These are phyloP conservation scores for Glomus cerebriforme DNA, from an alignment of 192 early-diverging fungal species.

Conservation along the genomic window DNA sequence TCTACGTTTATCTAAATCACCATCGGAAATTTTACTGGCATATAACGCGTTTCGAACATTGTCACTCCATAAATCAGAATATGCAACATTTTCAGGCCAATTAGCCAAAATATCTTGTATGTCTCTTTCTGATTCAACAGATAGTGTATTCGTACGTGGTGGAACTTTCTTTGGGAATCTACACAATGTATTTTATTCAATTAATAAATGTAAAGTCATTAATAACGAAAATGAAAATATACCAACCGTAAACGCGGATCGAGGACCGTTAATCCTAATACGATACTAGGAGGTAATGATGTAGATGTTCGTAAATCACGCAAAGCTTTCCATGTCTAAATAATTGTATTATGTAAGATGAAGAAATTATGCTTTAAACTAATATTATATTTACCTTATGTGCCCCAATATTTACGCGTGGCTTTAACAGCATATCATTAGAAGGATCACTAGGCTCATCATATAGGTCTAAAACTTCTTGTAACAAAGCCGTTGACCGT, in stretches of 20 bases:
- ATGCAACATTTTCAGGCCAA: constrained; percentile 61
- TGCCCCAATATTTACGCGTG: constrained; percentile 32
- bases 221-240: not conserved
- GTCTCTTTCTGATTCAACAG: constrained; percentile 33
- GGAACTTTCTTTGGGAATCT: constrained; percentile 61
- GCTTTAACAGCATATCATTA: not conserved
- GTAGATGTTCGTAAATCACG: constrained; percentile 61
- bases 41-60: constrained; percentile 42
- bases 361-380: not conserved
- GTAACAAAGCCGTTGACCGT: constrained; percentile 73
- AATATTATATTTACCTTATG: constrained; percentile 41
- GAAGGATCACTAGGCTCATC: constrained; percentile 2
- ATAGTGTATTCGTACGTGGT: constrained; percentile 38
- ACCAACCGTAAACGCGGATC: constrained; percentile 82
- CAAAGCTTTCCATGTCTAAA: constrained; percentile 50
- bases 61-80: constrained; percentile 61
- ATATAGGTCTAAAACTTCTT: constrained; percentile 58
- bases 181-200: not conserved
- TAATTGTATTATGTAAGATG: not conserved
- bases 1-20: constrained; percentile 54
- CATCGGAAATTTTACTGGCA: constrained; percentile 53
- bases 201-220: not conserved
- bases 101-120: constrained; percentile 47
- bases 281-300: constrained; percentile 77
- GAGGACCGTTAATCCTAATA: constrained; percentile 74